Conservation (phyloP, 1,139 yeast species). For the Ogataea hybrid region DNA sequence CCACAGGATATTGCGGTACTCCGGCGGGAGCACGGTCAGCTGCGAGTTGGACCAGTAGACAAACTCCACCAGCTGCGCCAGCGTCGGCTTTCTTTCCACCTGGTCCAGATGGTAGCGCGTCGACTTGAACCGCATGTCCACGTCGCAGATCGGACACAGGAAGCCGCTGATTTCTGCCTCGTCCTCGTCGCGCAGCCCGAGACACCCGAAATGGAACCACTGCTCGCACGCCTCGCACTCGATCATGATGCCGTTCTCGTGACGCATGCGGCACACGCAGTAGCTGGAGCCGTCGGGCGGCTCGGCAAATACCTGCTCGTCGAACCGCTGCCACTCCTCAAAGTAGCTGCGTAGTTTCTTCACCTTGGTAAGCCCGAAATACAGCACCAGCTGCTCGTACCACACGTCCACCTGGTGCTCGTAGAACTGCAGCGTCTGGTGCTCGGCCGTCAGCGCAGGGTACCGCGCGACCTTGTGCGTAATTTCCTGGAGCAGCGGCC, state of each 20-base stretch:
- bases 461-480: slow-evolving; percentile 11
- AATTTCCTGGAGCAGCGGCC: slow-evolving; percentile 10
- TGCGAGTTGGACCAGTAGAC: slow-evolving; percentile 9
- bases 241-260: slow-evolving; percentile 69
- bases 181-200: slow-evolving; percentile 41
- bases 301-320: slow-evolving; percentile 15
- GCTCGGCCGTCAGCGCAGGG: slow-evolving; percentile 7
- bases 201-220: slow-evolving; percentile 76
- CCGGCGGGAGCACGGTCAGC: slow-evolving; percentile 14
- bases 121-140: slow-evolving; percentile 28
- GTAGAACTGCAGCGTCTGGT: slow-evolving; percentile 9
- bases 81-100: slow-evolving; percentile 30
- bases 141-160: slow-evolving; percentile 69
- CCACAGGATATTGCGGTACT: slow-evolving; percentile 26
- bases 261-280: slow-evolving; percentile 65
- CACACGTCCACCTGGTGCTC: slow-evolving; percentile 12
- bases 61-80: slow-evolving; percentile 27
- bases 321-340: slow-evolving; percentile 6
- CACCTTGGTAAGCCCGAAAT: slow-evolving; percentile 8
- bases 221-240: slow-evolving; percentile 78
- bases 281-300: slow-evolving; percentile 34
- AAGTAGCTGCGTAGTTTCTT: slow-evolving; percentile 14
- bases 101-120: slow-evolving; percentile 28
- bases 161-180: slow-evolving; percentile 40
- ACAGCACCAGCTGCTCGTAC: slow-evolving; percentile 12